Percentiles rank a stretch among this genome's conserved stretches.
phyloP scores from a whole-genome alignment of 257 asterid species.

The Catharanthus roseus region DNA sequence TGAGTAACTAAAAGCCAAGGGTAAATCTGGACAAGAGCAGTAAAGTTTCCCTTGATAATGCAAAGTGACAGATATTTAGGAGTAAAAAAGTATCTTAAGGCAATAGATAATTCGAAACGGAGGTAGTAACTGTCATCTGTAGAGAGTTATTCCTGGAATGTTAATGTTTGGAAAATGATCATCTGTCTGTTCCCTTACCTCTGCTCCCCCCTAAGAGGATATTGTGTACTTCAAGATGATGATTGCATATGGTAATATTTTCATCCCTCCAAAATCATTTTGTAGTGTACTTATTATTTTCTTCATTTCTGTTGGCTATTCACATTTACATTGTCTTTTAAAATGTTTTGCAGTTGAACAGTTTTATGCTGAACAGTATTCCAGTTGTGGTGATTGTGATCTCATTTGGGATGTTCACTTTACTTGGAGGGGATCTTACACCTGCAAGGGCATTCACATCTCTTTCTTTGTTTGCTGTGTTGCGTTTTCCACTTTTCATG shows the following conservation, averaged over 20 bases:
- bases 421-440: slow-evolving; percentile 91
- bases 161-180: neutral
- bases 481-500: slow-evolving; percentile 87
- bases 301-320: neutral
- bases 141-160: too few species aligned
- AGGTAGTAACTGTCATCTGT: too few species aligned
- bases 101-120: too few species aligned
- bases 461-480: slow-evolving; percentile 84
- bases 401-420: slow-evolving; percentile 76
- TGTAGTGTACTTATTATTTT: neutral
- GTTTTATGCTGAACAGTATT: slow-evolving; percentile 75
- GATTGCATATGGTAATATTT: neutral
- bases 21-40: too few species aligned
- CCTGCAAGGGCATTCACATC: slow-evolving; percentile 97
- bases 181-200: neutral
- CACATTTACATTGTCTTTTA: neutral
- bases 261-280: neutral
- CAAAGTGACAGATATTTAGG: too few species aligned
- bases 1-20: too few species aligned
- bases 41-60: too few species aligned
- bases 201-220: neutral
- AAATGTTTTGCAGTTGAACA: slow-evolving; percentile 60
- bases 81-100: too few species aligned
- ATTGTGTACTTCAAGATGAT: neutral
- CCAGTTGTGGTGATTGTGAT: slow-evolving; percentile 89